Conservation (phyloP, 306 rosid species). For the Rosa rugosa region DNA sequence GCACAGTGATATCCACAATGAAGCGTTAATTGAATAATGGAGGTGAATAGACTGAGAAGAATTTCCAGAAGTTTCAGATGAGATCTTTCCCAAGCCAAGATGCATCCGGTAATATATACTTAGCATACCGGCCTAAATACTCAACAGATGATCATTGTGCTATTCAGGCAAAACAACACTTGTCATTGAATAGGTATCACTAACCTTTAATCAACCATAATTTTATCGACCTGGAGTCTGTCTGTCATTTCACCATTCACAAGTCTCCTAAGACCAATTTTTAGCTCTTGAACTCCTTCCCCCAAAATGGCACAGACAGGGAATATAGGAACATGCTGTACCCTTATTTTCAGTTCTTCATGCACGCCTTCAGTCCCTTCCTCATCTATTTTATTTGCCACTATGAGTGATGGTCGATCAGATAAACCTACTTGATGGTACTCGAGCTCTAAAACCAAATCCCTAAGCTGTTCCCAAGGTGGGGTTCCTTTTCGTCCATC, state of each 20-base stretch:
- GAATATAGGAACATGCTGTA: constrained; percentile 64
- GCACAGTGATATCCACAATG: background rate
- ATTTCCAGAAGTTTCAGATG: background rate
- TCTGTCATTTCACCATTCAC: constrained; percentile 62
- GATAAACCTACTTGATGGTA: constrained; percentile 83
- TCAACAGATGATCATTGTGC: background rate
- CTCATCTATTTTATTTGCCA: constrained; percentile 92
- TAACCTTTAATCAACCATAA: constrained; percentile 49
- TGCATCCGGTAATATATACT: background rate
- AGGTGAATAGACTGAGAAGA: no score
- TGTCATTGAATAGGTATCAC: background rate
- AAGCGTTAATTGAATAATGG: background rate
- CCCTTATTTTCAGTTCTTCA: constrained; percentile 66
- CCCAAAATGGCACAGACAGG: constrained; percentile 85
- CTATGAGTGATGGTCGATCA: constrained; percentile 64
- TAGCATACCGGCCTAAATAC: background rate
- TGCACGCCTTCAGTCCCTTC: constrained; percentile 70
- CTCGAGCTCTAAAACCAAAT: constrained; percentile 78
- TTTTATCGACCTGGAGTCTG: constrained; percentile 53
- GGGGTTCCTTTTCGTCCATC: constrained; percentile 78
- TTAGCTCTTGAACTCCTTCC: constrained; percentile 79
- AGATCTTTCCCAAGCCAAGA: background rate
- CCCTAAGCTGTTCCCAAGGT: constrained; percentile 87
- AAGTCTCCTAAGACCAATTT: constrained; percentile 71
- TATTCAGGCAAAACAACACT: background rate